A percentile compares a stretch with the other conserved stretches of the same genome.
Conservation (phyloP, 2,329 filamentous ascomycete genomes). For the Apiospora saccharicola region DNA sequence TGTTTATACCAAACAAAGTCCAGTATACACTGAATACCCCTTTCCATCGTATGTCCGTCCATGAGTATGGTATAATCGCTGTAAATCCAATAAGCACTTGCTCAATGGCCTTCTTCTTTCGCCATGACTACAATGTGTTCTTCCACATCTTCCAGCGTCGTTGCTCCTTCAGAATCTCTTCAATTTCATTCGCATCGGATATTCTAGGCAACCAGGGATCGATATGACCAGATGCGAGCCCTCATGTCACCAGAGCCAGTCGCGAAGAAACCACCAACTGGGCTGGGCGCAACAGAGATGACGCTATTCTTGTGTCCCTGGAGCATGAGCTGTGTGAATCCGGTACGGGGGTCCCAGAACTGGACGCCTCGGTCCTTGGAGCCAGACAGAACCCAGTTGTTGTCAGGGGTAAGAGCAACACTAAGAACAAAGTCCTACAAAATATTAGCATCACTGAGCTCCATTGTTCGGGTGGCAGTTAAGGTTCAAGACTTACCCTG, state of each 20-base stretch:
- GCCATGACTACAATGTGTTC: neutral
- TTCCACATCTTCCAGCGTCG: neutral
- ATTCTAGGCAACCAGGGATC: neutral
- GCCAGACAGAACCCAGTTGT: conserved; percentile 94
- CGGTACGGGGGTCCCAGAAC: conserved; percentile 97
- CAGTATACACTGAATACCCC: neutral
- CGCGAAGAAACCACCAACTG: conserved; percentile 86
- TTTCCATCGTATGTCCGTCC: neutral
- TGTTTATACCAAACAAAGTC: neutral
- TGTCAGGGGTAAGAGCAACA: conserved; percentile 93
- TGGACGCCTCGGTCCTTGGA: conserved; percentile 98
- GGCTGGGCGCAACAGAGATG: conserved; percentile 95
- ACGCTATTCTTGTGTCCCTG: conserved; percentile 99
- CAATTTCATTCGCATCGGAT: neutral
- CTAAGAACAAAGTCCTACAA: conserved; percentile 91
- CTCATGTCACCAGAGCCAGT: conserved; percentile 98
- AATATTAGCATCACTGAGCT: conserved; percentile 37
- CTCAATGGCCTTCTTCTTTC: neutral
- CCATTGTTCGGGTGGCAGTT: neutral
- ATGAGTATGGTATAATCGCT: conserved; percentile 1
- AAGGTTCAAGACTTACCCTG: conserved; percentile 67
- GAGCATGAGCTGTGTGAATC: conserved; percentile 95
- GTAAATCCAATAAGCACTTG: conserved; percentile 4
- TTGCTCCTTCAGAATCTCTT: neutral
- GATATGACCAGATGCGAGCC: conserved; percentile 93